A percentile compares a stretch with the other conserved stretches of the same genome.
Evolutionary conservation across 306 rosid species (phyloP).

Genomic region (Pyrus bretschneideri): DNA sequence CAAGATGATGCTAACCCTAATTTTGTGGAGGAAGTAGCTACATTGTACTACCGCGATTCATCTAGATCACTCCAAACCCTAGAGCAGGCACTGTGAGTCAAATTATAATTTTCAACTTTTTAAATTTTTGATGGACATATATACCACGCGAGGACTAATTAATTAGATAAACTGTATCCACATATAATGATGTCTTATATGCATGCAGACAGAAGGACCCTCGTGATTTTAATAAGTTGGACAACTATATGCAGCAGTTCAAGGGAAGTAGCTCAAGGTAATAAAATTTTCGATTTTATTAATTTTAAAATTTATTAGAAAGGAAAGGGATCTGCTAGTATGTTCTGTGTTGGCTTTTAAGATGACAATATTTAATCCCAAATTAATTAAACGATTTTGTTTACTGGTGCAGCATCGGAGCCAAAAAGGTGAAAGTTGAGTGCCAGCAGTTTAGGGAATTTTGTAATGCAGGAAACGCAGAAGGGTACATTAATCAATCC

Average conservation of each 20-base stretch:
- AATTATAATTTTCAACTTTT: background rate
- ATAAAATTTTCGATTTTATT: background rate
- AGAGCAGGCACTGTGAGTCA: constrained; percentile 62
- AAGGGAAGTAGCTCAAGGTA: constrained; percentile 97
- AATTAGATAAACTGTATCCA: background rate
- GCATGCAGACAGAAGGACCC: constrained; percentile 51
- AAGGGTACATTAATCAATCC: constrained; percentile 45
- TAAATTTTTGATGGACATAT: background rate
- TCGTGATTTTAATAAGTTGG: constrained; percentile 64
- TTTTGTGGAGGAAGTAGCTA: constrained; percentile 85
- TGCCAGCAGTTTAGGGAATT: constrained; percentile 70
- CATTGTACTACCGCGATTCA: constrained; percentile 70
- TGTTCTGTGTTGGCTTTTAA: constrained; percentile 34
- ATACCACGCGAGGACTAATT: too few species aligned
- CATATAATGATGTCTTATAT: background rate
- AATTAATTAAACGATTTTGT: constrained; percentile 1
- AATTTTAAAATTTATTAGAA: background rate
- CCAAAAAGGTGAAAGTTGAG: constrained; percentile 89
- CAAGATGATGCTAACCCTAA: constrained; percentile 86
- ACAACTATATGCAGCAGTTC: constrained; percentile 73
- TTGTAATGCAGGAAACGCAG: constrained; percentile 61
- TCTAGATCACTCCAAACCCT: constrained; percentile 56
- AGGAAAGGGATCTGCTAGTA: constrained; percentile 17
- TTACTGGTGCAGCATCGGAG: constrained; percentile 68
- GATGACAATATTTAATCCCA: constrained; percentile 20